These are phyloP conservation scores for Paxillus ammoniavirescens DNA, from an alignment of 768 basidiomycete species.

Conservation along the genomic window DNA sequence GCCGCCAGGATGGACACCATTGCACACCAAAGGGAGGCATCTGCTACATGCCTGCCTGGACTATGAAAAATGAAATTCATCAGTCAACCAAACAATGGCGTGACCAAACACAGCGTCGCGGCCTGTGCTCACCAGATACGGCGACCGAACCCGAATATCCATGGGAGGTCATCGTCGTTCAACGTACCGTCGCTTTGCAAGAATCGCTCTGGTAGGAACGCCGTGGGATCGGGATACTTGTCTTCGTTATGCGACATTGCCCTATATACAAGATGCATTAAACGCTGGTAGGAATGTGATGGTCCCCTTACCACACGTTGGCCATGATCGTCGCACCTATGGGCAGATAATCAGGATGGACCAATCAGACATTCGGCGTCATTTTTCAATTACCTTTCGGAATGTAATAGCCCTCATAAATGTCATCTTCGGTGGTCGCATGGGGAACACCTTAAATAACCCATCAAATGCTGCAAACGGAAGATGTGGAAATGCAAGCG, in stretches of 20 bases:
- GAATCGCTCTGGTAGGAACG: slow-evolving; percentile 41
- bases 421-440: slow-evolving; percentile 33
- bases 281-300: background rate
- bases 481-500: no score
- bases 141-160: slow-evolving; percentile 21
- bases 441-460: slow-evolving; percentile 39
- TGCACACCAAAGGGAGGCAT: slow-evolving; percentile 21
- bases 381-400: slow-evolving; percentile 18
- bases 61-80: slow-evolving; percentile 1
- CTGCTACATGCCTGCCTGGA: slow-evolving; percentile 23
- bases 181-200: slow-evolving; percentile 18
- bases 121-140: slow-evolving; percentile 24
- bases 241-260: slow-evolving; percentile 39
- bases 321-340: slow-evolving; percentile 9
- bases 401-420: slow-evolving; percentile 36
- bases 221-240: slow-evolving; percentile 31
- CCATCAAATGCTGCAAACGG: background rate
- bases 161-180: slow-evolving; percentile 8
- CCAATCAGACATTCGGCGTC: no score
- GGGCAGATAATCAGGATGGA: background rate
- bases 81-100: background rate
- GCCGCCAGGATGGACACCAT: slow-evolving; percentile 14
- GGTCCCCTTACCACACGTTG: slow-evolving; percentile 11
- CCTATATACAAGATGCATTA: slow-evolving; percentile 21
- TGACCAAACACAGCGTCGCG: no score